These are phyloP conservation scores for Aspergillus funiculosus DNA, from an alignment of 495 filamentous ascomycete genomes.

Conservation along the genomic window DNA sequence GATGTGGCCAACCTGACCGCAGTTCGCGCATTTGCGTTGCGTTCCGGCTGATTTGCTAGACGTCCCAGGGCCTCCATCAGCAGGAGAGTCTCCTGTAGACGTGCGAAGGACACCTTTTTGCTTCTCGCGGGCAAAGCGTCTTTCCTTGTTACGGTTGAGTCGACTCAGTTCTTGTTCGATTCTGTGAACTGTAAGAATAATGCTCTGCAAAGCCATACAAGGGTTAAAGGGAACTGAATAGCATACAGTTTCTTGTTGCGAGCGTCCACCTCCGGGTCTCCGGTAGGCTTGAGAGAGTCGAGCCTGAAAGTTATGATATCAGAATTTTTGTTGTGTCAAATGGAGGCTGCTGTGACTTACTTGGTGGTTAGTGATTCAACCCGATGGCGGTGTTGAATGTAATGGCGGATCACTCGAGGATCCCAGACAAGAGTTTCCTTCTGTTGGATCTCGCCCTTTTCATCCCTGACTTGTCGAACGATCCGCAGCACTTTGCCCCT, in stretches of 20 bases:
- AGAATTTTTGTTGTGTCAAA: not conserved
- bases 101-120: constrained; percentile 58
- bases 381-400: constrained; percentile 47
- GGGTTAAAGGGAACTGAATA: not conserved
- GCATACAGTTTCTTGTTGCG: constrained; percentile 51
- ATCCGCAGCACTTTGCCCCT: constrained; percentile 72
- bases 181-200: constrained; percentile 33
- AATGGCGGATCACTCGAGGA: constrained; percentile 65
- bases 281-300: constrained; percentile 62
- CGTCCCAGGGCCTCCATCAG: constrained; percentile 41
- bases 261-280: constrained; percentile 63
- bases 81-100: constrained; percentile 34
- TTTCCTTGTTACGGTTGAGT: constrained; percentile 83
- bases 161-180: constrained; percentile 72
- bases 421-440: constrained; percentile 62
- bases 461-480: constrained; percentile 54
- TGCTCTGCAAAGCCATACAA: not conserved
- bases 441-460: constrained; percentile 55
- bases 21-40: constrained; percentile 93
- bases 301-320: constrained; percentile 33
- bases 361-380: constrained; percentile 62
- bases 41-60: constrained; percentile 57
- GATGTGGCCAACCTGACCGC: constrained; percentile 92
- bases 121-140: constrained; percentile 84
- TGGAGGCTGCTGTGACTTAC: constrained; percentile 42